Percentiles rank a stretch among this genome's conserved stretches.
Conservation (phyloP, 1,139 yeast genomes). For the Blastobotrys illinoisensis region DNA sequence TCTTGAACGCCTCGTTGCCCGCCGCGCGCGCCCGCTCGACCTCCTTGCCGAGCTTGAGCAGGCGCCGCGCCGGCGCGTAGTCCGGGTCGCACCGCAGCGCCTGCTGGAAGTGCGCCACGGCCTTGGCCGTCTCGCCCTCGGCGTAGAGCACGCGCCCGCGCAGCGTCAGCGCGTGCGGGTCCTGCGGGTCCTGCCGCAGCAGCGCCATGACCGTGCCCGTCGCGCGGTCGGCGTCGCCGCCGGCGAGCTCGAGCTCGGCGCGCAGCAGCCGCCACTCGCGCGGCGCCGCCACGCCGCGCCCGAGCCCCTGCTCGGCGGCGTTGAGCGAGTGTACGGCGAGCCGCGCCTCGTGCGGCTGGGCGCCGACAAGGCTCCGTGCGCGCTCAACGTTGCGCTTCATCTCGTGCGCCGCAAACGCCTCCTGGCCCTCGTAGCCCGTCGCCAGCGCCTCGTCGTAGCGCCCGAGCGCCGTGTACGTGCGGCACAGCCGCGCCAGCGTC, state of each 20-base stretch:
- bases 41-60: conserved; percentile 32
- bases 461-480: conserved; percentile 34
- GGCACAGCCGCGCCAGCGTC: conserved; percentile 34
- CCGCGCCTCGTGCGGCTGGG: too few species aligned
- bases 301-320: conserved; percentile 35
- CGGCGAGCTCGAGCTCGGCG: conserved; percentile 28
- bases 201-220: conserved; percentile 33
- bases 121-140: conserved; percentile 37
- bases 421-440: conserved; percentile 28
- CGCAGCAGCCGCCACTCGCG: conserved; percentile 33
- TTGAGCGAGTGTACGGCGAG: too few species aligned
- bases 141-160: conserved; percentile 36
- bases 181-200: conserved; percentile 32
- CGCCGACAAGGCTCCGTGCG: too few species aligned
- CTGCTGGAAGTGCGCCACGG: conserved; percentile 36
- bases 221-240: conserved; percentile 35
- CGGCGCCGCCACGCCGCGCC: conserved; percentile 33
- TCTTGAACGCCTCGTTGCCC: conserved; percentile 66
- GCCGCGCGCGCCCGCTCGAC: conserved; percentile 38
- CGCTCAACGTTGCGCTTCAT: conserved; percentile 33
- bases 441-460: conserved; percentile 32
- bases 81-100: conserved; percentile 42
- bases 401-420: conserved; percentile 32
- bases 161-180: conserved; percentile 37
- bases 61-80: conserved; percentile 30